Evolutionary conservation across 257 asterid species (phyloP).

Genomic region (Solanum lycopersicoides): DNA sequence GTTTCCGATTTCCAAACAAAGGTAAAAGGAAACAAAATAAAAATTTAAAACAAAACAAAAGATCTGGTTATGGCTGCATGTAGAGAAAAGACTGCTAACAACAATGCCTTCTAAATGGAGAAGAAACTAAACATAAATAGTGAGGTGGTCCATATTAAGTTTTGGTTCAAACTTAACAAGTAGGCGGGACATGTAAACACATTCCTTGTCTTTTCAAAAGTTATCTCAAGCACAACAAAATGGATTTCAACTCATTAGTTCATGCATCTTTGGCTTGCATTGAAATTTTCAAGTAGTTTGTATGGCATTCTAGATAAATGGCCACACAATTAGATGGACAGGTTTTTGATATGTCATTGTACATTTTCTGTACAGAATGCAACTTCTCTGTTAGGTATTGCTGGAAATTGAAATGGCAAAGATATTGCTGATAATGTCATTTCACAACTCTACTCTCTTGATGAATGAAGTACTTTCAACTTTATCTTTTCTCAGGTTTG

Average conservation of each 20-base stretch:
- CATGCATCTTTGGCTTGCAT: neutral
- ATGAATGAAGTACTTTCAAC: neutral
- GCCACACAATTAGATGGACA: neutral
- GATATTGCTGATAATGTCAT: neutral
- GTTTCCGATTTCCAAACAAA: neutral
- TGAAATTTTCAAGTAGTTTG: neutral
- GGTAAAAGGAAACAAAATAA: neutral
- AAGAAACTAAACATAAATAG: neutral
- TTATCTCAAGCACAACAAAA: neutral
- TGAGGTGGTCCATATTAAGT: neutral
- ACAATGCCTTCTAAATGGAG: neutral
- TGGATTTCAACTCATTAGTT: neutral
- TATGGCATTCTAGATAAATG: neutral
- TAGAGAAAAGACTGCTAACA: neutral
- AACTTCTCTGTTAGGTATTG: neutral
- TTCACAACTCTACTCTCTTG: neutral
- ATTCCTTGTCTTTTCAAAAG: neutral
- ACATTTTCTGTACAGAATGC: neutral
- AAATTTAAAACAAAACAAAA: neutral
- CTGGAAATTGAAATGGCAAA: neutral
- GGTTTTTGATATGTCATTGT: neutral
- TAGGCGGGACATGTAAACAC: neutral
- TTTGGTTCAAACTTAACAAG: neutral
- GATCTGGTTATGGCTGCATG: neutral
- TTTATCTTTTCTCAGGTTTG: constrained; percentile 49